Evolutionary conservation across 176 grass and related monocot species (phyloP).

Genomic region (Poa pratensis): DNA sequence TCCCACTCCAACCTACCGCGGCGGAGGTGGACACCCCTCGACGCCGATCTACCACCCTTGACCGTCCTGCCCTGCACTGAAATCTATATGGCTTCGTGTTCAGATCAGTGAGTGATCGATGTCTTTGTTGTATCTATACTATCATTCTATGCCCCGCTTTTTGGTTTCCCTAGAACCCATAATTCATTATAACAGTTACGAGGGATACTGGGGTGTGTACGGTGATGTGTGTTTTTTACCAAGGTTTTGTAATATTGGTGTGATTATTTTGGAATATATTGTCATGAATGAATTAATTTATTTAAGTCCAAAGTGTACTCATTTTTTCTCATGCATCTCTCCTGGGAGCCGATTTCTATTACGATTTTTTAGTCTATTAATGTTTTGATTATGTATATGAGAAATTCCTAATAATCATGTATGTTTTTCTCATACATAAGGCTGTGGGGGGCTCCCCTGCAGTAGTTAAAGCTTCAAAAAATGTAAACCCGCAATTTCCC

Average conservation of each 20-base stretch:
- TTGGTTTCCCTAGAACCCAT: background rate
- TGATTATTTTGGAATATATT: background rate
- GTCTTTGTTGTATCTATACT: background rate
- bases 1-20: slow-evolving; percentile 7
- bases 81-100: background rate
- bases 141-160: background rate
- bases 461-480: no score
- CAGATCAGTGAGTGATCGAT: background rate
- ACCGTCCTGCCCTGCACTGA: background rate
- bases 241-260: background rate
- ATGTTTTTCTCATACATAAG: no score
- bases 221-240: background rate
- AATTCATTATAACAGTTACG: background rate
- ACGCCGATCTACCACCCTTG: background rate
- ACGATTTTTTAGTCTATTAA: no score
- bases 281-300: background rate
- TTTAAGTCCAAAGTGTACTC: no score
- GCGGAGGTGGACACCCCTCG: background rate
- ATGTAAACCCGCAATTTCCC: no score
- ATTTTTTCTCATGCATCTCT: no score
- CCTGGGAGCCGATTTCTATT: no score
- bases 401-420: no score
- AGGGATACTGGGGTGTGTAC: background rate
- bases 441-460: no score
- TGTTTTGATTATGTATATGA: no score